These are phyloP conservation scores for Cladosporium sp. DNA, from an alignment of 2,329 filamentous ascomycete species.

Conservation along the genomic window DNA sequence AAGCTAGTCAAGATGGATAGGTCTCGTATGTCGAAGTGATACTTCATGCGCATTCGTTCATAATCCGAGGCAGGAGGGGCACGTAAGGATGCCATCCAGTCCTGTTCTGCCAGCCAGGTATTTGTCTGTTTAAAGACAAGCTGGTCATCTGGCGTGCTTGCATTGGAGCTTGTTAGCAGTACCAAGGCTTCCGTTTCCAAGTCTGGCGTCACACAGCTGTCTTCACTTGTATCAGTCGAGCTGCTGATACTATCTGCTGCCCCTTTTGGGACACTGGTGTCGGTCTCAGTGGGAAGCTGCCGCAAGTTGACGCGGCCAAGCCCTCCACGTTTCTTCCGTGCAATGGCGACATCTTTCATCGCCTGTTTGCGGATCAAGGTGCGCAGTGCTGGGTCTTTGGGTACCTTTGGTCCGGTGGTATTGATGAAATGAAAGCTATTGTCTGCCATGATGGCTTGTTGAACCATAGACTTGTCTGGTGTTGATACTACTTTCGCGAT, in stretches of 20 bases:
- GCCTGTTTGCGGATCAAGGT: slow-evolving; percentile 36
- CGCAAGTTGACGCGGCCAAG: slow-evolving; percentile 32
- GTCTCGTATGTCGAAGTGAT: slow-evolving; percentile 21
- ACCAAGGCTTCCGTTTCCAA: neutral
- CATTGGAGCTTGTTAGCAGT: neutral
- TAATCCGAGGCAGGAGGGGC: neutral
- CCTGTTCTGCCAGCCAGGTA: neutral
- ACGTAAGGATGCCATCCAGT: neutral
- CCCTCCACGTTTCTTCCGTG: slow-evolving; percentile 27
- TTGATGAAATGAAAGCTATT: slow-evolving; percentile 19
- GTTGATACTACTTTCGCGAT: neutral
- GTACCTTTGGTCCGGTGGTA: slow-evolving; percentile 21
- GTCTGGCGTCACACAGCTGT: neutral
- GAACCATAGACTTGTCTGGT: neutral
- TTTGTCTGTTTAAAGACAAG: neutral
- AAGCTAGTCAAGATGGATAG: slow-evolving; percentile 25
- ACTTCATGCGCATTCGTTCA: slow-evolving; percentile 15
- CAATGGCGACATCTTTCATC: slow-evolving; percentile 35
- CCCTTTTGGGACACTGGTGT: neutral
- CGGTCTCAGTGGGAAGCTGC: slow-evolving; percentile 18
- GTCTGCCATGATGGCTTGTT: neutral
- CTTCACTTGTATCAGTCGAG: neutral
- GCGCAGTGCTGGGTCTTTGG: slow-evolving; percentile 21
- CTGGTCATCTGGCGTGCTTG: neutral
- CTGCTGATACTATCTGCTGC: neutral